Evolutionary conservation across 75 land plant genomes (phyloP).

Genomic region (Larix kaempferi): DNA sequence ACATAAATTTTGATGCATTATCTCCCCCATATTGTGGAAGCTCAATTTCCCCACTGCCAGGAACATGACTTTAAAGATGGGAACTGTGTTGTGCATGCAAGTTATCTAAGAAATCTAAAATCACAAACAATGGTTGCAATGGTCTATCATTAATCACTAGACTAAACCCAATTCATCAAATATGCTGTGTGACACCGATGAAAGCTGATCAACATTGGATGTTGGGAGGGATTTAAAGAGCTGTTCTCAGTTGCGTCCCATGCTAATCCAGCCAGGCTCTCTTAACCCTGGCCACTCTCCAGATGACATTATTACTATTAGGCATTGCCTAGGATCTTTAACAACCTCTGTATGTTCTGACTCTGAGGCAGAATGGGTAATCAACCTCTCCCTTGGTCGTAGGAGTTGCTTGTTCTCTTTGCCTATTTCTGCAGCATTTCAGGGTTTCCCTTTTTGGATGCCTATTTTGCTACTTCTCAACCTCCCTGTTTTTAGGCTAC

Average conservation of each 20-base stretch:
- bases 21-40: neutral
- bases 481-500: too few relatives aligned
- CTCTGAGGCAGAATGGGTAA: too few relatives aligned
- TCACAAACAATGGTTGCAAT: neutral
- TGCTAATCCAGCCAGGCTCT: neutral
- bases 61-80: neutral
- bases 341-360: neutral
- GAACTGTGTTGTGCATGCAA: neutral
- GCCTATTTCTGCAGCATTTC: too few relatives aligned
- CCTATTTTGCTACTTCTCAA: too few relatives aligned
- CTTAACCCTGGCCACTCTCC: neutral
- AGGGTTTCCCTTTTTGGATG: too few relatives aligned
- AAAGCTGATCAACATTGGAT: neutral
- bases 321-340: neutral
- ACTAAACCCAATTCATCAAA: neutral
- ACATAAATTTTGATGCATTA: neutral
- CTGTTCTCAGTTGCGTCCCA: neutral
- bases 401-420: too few relatives aligned
- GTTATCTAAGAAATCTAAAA: neutral
- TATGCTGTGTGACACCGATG: neutral
- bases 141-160: neutral
- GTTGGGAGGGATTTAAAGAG: neutral
- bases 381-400: too few relatives aligned
- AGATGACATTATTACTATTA: neutral
- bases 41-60: neutral